Percentiles rank a stretch among this genome's conserved stretches.
Evolutionary conservation across 2,329 filamentous ascomycete genomes (phyloP).

Genomic region (Aschersonia sp.): DNA sequence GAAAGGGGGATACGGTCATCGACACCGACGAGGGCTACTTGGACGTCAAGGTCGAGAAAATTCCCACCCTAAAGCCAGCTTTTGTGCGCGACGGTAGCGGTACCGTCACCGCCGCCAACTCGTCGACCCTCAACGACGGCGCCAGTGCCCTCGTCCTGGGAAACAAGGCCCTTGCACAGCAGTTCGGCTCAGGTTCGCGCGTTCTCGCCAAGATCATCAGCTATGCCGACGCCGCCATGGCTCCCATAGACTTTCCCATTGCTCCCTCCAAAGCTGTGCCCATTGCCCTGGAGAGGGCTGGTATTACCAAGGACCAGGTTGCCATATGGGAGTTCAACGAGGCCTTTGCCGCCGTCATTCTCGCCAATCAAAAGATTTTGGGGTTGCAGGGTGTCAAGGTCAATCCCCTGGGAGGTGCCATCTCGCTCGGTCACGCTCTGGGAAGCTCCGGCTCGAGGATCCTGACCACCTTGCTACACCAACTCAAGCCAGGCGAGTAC

Average conservation of each 20-base stretch:
- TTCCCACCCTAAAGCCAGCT: conserved; percentile 75
- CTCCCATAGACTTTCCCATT: conserved; percentile 86
- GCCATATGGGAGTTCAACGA: conserved; percentile 98
- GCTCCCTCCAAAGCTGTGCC: conserved; percentile 88
- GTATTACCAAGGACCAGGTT: conserved; percentile 82
- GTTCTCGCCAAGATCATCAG: conserved; percentile 79
- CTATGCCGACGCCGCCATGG: conserved; percentile 78
- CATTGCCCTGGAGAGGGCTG: conserved; percentile 73
- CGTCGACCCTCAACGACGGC: conserved; percentile 88
- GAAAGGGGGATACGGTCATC: conserved; percentile 70
- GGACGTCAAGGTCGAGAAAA: conserved; percentile 74
- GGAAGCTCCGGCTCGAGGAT: conserved; percentile 91
- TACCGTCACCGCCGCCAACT: conserved; percentile 88
- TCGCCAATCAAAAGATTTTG: conserved; percentile 86
- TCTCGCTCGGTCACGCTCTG: conserved; percentile 80
- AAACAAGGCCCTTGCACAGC: conserved; percentile 63
- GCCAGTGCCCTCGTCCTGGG: conserved; percentile 79
- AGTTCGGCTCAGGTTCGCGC: conserved; percentile 64
- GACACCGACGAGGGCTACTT: conserved; percentile 80
- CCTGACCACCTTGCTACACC: conserved; percentile 77
- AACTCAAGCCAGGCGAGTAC: conserved; percentile 83
- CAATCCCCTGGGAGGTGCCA: conserved; percentile 81
- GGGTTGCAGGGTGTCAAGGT: conserved; percentile 67
- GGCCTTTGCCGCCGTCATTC: conserved; percentile 89
- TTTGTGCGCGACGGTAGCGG: conserved; percentile 77